These are phyloP conservation scores for Penicillium daleae DNA, from an alignment of 495 filamentous ascomycete genomes.

Conservation along the genomic window DNA sequence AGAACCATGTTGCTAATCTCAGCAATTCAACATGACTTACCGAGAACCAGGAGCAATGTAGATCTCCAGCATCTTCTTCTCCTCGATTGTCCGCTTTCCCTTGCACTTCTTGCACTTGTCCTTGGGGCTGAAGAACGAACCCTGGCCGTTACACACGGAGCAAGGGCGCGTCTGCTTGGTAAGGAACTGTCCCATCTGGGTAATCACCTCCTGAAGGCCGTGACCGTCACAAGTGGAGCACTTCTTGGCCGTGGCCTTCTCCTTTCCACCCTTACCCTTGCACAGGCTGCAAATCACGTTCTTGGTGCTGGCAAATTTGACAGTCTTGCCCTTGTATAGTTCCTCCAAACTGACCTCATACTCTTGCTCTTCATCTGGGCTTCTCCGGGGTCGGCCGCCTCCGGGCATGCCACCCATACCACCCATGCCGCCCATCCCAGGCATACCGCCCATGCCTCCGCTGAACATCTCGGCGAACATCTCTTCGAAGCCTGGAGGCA, in stretches of 20 bases:
- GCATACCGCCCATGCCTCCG: slow-evolving; percentile 63
- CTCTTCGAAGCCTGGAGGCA: slow-evolving; percentile 88
- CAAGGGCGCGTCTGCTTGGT: slow-evolving; percentile 75
- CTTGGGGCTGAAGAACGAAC: slow-evolving; percentile 86
- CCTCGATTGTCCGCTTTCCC: slow-evolving; percentile 75
- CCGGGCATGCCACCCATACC: slow-evolving; percentile 53
- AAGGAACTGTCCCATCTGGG: slow-evolving; percentile 78
- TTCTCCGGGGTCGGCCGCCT: slow-evolving; percentile 65
- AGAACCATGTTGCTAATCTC: slow-evolving; percentile 14
- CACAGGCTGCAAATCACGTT: slow-evolving; percentile 86
- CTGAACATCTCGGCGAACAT: slow-evolving; percentile 78
- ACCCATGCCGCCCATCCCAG: slow-evolving; percentile 47
- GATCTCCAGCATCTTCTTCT: slow-evolving; percentile 91
- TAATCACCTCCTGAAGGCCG: slow-evolving; percentile 72
- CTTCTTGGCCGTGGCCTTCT: slow-evolving; percentile 82
- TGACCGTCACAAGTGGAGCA: slow-evolving; percentile 82
- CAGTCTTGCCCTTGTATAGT: slow-evolving; percentile 97
- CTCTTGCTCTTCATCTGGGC: slow-evolving; percentile 82
- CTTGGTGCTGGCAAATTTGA: slow-evolving; percentile 91
- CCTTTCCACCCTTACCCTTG: slow-evolving; percentile 89
- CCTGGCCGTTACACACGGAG: slow-evolving; percentile 77
- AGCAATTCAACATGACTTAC: slow-evolving; percentile 31
- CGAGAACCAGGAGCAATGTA: slow-evolving; percentile 91
- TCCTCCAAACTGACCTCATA: slow-evolving; percentile 92
- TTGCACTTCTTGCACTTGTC: slow-evolving; percentile 99